phyloP scores from a whole-genome alignment of 139 green algal genomes.

The Coccomyxa sp. region DNA sequence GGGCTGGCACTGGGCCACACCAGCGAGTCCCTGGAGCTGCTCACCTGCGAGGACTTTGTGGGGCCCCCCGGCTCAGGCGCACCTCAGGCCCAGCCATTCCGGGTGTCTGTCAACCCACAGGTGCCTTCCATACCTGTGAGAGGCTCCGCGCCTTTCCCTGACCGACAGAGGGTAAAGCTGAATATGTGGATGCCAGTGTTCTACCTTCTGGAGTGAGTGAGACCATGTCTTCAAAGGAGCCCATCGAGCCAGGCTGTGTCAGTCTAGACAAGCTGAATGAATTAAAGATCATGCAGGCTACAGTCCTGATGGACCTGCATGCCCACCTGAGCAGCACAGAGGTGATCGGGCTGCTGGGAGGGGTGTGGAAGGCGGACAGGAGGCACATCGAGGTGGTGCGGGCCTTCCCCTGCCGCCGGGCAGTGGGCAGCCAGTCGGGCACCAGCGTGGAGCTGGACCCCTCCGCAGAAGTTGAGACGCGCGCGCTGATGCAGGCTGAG shows the following conservation, averaged over 20 bases:
- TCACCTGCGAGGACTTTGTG: constrained; percentile 50
- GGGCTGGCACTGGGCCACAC: constrained; percentile 47
- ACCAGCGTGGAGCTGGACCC: constrained; percentile 77
- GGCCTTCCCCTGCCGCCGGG: constrained; percentile 52
- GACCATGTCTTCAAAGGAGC: no score
- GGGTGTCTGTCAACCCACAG: constrained; percentile 41
- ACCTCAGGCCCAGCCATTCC: constrained; percentile 57
- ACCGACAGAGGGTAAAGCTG: no score
- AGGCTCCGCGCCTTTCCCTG: no score
- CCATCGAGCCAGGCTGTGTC: no score
- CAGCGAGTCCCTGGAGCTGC: constrained; percentile 61
- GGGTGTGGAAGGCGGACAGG: constrained; percentile 42
- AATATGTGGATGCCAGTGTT: no score
- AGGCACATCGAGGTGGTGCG: constrained; percentile 29
- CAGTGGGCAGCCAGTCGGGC: constrained; percentile 14
- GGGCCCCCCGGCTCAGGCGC: constrained; percentile 40
- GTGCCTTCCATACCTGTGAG: no score
- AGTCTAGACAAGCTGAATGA: no score
- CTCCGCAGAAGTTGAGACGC: constrained; percentile 55
- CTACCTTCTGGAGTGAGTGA: no score
- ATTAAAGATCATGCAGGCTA: constrained; percentile 27
- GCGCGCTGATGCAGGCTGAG: constrained; percentile 43
- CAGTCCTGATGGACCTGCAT: constrained; percentile 65
- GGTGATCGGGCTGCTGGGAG: constrained; percentile 66
- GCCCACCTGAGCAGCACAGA: constrained; percentile 55